Conservation (phyloP, 352 stramenopile genomes). For the Globisporangium cystogenes region DNA sequence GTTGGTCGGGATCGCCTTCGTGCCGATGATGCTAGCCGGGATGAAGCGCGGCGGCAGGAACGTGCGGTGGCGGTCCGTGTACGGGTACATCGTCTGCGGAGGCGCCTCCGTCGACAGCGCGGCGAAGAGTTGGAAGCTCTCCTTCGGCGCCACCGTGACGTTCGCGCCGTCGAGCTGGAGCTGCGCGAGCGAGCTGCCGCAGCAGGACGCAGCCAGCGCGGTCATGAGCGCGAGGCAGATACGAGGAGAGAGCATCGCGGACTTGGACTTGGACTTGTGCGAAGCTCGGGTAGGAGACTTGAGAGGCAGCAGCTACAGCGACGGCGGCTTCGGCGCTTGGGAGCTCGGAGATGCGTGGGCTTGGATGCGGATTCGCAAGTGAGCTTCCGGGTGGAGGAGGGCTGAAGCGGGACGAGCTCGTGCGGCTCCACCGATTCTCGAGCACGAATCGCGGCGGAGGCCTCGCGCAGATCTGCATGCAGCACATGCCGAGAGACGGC, state of each 20-base stretch:
- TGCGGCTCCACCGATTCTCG: no score
- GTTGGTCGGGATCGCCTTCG: no score
- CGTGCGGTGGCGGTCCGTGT: slow-evolving; percentile 17
- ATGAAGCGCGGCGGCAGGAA: slow-evolving; percentile 54
- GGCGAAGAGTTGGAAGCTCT: slow-evolving; percentile 22
- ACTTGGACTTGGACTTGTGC: no score
- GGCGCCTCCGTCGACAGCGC: slow-evolving; percentile 24
- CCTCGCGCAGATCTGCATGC: no score
- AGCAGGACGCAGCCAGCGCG: slow-evolving; percentile 1
- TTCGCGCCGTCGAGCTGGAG: slow-evolving; percentile 11
- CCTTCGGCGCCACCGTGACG: slow-evolving; percentile 18
- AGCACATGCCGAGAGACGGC: no score
- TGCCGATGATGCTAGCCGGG: slow-evolving; percentile 31
- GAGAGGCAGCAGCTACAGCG: background rate
- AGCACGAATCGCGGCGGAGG: no score
- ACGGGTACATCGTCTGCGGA: slow-evolving; percentile 15
- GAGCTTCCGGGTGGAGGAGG: background rate
- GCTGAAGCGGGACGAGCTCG: no score
- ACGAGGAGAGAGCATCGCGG: slow-evolving; percentile 1
- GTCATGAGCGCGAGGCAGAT: background rate
- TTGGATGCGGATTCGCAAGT: slow-evolving; percentile 7
- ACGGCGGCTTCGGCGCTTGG: background rate
- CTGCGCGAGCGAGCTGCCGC: slow-evolving; percentile 11
- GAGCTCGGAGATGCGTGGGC: background rate
- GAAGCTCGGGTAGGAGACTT: background rate